Conservation (phyloP, 2,329 filamentous ascomycete genomes). For the Dactylellina parvicollis region DNA sequence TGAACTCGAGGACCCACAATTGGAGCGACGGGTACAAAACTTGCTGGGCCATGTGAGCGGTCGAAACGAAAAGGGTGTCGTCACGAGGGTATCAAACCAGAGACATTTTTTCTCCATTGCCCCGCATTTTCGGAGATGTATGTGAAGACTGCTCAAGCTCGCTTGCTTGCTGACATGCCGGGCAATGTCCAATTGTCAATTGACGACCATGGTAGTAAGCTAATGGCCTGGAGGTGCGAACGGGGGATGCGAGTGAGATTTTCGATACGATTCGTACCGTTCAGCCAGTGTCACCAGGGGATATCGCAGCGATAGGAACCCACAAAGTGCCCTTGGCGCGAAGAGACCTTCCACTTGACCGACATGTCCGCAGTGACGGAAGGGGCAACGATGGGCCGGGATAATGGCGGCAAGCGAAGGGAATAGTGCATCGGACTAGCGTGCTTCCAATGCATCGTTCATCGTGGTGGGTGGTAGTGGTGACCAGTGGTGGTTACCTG, state of each 20-base stretch:
- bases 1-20: background rate
- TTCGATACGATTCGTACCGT: background rate
- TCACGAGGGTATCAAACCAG: conserved; percentile 19
- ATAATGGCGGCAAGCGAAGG: conserved; percentile 54
- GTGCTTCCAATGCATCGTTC: background rate
- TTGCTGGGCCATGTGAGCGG: conserved; percentile 12
- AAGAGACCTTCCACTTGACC: conserved; percentile 47
- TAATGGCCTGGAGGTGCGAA: too few species aligned
- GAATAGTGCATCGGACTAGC: background rate
- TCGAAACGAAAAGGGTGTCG: conserved; percentile 1
- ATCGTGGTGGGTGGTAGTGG: background rate
- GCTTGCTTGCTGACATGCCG: too few species aligned
- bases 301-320: background rate
- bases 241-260: background rate
- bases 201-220: background rate
- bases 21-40: conserved; percentile 17
- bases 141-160: background rate
- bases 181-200: background rate
- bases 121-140: conserved; percentile 54
- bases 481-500: background rate
- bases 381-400: conserved; percentile 44
- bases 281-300: background rate
- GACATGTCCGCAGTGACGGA: conserved; percentile 30
- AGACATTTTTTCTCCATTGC: conserved; percentile 35
- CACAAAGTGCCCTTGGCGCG: conserved; percentile 53